Evolutionary conservation across 768 basidiomycete genomes (phyloP).

Genomic region (Lactarius indigo): DNA sequence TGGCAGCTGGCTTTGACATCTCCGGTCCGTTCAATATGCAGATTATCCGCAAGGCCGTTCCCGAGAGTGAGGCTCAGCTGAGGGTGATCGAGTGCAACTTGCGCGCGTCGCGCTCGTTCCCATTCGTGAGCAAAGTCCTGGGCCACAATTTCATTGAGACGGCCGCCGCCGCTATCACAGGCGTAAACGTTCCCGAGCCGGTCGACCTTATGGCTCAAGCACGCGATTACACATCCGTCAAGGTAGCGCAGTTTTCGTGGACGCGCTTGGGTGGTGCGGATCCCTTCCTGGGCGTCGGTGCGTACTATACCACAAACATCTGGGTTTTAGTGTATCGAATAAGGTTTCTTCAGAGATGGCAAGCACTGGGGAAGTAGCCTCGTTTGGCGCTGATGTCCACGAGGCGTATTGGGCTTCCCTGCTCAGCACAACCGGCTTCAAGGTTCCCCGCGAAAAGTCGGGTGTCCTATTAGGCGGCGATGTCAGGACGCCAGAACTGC

Average conservation of each 20-base stretch:
- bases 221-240: constrained; percentile 91
- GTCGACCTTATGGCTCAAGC: constrained; percentile 87
- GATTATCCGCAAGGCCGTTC: constrained; percentile 79
- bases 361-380: constrained; percentile 95
- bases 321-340: neutral
- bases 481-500: constrained; percentile 82
- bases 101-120: constrained; percentile 97
- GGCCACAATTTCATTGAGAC: constrained; percentile 97
- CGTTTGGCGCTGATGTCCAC: constrained; percentile 88
- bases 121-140: constrained; percentile 97
- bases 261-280: constrained; percentile 94
- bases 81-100: constrained; percentile 99
- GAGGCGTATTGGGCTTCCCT: constrained; percentile 96
- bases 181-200: constrained; percentile 83
- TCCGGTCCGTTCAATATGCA: constrained; percentile 99
- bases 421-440: constrained; percentile 95
- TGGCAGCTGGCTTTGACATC: constrained; percentile 91
- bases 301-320: constrained; percentile 32
- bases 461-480: constrained; percentile 95
- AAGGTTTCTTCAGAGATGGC: constrained; percentile 75
- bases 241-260: constrained; percentile 99
- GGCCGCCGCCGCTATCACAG: constrained; percentile 84
- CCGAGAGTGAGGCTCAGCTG: constrained; percentile 56
- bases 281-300: constrained; percentile 93
- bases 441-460: constrained; percentile 74